Percentiles rank a stretch among this genome's conserved stretches.
Evolutionary conservation across 345 rosid genomes (phyloP).

Genomic region (Cardamine resedifolia): DNA sequence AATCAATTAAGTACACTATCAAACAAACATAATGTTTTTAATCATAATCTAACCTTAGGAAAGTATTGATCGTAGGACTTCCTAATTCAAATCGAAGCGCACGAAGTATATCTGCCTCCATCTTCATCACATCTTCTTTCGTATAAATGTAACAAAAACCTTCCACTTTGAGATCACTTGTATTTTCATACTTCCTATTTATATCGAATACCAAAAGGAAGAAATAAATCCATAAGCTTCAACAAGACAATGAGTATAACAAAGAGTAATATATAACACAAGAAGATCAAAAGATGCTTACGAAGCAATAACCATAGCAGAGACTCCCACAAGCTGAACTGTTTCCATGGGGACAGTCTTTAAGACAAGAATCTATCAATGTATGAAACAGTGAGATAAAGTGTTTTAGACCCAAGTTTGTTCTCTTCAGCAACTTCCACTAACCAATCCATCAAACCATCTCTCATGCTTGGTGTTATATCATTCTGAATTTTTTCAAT

Average conservation of each 20-base stretch:
- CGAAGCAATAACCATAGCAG: constrained; percentile 82
- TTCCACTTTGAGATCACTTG: constrained; percentile 53
- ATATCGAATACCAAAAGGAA: not conserved
- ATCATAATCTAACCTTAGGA: constrained; percentile 45
- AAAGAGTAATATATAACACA: not conserved
- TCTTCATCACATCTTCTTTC: constrained; percentile 57
- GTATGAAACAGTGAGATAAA: constrained; percentile 50
- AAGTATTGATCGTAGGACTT: constrained; percentile 56
- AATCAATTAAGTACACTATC: not conserved
- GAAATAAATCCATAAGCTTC: not conserved
- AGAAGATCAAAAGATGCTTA: constrained; percentile 36
- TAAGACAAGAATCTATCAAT: constrained; percentile 58
- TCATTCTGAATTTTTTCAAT: constrained; percentile 58
- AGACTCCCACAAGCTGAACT: constrained; percentile 71
- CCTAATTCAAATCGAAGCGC: constrained; percentile 61
- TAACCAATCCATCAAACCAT: constrained; percentile 67
- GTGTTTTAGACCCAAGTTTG: constrained; percentile 56
- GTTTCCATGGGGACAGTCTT: constrained; percentile 45
- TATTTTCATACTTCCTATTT: constrained; percentile 67
- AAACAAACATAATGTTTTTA: not conserved
- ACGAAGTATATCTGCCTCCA: constrained; percentile 68
- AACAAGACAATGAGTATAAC: not conserved
- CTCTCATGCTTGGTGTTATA: constrained; percentile 61
- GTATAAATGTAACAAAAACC: constrained; percentile 61
- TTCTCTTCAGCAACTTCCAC: constrained; percentile 65